These are phyloP conservation scores for Pelargonium fulgidum DNA, from an alignment of 441 rosid genomes.

Conservation along the genomic window DNA sequence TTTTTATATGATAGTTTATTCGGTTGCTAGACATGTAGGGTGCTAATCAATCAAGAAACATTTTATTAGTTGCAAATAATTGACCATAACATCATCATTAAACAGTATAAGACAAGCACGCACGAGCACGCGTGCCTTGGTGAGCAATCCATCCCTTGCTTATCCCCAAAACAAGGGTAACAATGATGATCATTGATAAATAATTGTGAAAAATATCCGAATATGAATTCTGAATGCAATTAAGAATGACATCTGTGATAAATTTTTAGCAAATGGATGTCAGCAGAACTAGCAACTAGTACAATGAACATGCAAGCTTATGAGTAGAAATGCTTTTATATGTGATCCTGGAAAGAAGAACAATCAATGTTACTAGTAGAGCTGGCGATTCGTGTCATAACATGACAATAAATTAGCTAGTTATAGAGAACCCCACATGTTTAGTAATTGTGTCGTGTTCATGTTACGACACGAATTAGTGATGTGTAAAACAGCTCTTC, in stretches of 20 bases:
- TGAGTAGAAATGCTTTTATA: no score
- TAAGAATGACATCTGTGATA: no score
- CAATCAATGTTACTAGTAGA: no score
- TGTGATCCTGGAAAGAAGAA: no score
- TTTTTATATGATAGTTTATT: neutral
- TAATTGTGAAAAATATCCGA: neutral
- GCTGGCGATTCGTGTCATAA: no score
- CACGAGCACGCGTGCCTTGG: conserved; percentile 3
- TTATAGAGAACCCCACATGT: no score
- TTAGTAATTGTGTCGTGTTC: no score
- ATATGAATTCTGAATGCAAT: neutral
- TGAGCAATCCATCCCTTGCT: neutral
- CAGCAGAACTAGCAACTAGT: no score
- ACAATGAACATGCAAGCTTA: no score
- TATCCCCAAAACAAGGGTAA: neutral
- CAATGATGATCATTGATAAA: neutral
- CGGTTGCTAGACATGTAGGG: neutral
- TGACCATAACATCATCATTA: neutral
- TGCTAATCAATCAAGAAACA: conserved; percentile 3
- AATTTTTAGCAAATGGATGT: neutral
- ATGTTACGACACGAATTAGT: no score
- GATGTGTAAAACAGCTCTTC: no score
- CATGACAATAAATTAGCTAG: no score
- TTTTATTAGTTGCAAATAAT: neutral
- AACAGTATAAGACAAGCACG: neutral